Base-by-base conservation (phyloP, 768 basidiomycete species). In the Mycena capillaripes region DNA sequence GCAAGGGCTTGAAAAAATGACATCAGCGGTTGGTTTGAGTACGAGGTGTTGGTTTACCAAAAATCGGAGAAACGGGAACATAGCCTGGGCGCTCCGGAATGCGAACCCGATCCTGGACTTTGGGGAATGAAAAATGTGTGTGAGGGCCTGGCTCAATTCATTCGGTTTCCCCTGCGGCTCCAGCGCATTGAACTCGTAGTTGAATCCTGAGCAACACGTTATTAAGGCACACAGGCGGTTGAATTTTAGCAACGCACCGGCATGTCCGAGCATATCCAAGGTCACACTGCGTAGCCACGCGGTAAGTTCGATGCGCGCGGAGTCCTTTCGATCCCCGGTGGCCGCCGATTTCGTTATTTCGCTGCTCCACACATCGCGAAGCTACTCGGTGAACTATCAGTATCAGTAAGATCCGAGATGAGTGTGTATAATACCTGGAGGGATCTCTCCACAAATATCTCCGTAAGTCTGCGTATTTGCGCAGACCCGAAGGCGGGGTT, bases 401-500 rank as follows among this genome's bases (percentile, higher is more conserved):
- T 14, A 40, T 29, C 42, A 29, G 46, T 34, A 38, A n/a, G 44
- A 40, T 14, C 29, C 23, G 8, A 34, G 46, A 44, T 44, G 29
- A 30, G 14, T 46, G 50, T 52, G 50, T 52, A 52, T 52, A 52
- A 19, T 38, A 84, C 86, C 72, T 78, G 70, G 3, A 78, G 58
- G 0, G 85, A 75, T 70, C 85, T 84, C 4, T 78, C 79, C 12
- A 84, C 60, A 84, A 87, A 57, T n/a, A 83, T 81, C 2, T 78
- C 77, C 0, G 83, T 83, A 9, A 86, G 57, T 19, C 80, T 82
- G 0, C 85, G 81, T 40, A 87, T 81, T 68, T 87, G 86, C 0
- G n/a, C n/a, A n/a, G n/a, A n/a, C 6, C 86, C 84, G 50, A 87
- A 87, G 4, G 85, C 84, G 11, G 86, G 86, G 59, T 87, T 87